A percentile compares a stretch with the other conserved stretches of the same genome.
Conservation (phyloP, 495 filamentous ascomycete genomes). For the Aspergillus ostianus region DNA sequence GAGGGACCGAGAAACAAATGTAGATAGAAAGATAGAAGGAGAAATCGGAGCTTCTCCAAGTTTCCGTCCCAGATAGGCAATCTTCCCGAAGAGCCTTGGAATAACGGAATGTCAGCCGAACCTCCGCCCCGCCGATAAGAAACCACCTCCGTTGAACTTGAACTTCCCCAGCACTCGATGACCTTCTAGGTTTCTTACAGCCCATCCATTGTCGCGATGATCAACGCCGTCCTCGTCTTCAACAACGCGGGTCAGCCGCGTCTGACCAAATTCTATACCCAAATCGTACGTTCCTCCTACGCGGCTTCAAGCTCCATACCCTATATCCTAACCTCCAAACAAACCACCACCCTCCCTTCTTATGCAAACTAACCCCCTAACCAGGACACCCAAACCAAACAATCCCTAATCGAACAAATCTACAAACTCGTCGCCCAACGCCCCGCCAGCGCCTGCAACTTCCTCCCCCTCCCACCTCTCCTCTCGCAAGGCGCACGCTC, state of each 20-base stretch:
- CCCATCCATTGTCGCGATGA: slow-evolving; percentile 57
- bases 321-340: background rate
- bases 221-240: slow-evolving; percentile 98
- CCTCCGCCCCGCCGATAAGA: slow-evolving; percentile 2
- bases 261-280: slow-evolving; percentile 98
- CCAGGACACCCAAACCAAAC: slow-evolving; percentile 91
- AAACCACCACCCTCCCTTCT: background rate
- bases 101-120: background rate
- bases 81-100: background rate
- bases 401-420: slow-evolving; percentile 94
- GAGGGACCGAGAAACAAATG: background rate
- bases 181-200: background rate
- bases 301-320: slow-evolving; percentile 1
- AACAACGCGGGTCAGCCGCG: slow-evolving; percentile 96
- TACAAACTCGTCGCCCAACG: slow-evolving; percentile 95
- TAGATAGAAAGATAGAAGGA: background rate
- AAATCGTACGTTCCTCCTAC: slow-evolving; percentile 69
- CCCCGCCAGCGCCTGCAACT: slow-evolving; percentile 87
- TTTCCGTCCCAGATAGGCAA: background rate
- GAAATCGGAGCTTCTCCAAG: background rate
- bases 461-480: slow-evolving; percentile 77
- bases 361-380: slow-evolving; percentile 5
- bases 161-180: background rate
- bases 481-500: slow-evolving; percentile 64
- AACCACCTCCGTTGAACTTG: background rate